These are phyloP conservation scores for Aspergillus novoparasiticus DNA, from an alignment of 2,329 filamentous ascomycete species.

Conservation along the genomic window DNA sequence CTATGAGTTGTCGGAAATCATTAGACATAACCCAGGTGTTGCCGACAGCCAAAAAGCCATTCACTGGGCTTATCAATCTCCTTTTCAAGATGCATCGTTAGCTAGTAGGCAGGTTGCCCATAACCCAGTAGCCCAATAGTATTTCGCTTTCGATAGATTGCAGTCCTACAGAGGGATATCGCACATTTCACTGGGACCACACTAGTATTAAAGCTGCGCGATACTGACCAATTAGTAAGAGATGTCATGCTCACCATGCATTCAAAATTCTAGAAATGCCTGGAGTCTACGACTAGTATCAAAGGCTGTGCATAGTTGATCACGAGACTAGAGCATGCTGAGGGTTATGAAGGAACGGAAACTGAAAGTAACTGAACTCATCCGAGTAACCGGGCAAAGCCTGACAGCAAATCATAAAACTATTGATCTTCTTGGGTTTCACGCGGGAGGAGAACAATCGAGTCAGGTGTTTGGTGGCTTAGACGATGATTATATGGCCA, in stretches of 20 bases:
- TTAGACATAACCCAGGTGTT: background rate
- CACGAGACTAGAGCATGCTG: background rate
- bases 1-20: background rate
- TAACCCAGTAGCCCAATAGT: background rate
- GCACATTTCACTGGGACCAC: background rate
- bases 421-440: background rate
- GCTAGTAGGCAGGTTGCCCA: background rate
- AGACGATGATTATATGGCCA: background rate
- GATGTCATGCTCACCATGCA: background rate
- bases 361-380: background rate
- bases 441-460: background rate
- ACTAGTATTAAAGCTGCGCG: background rate
- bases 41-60: background rate
- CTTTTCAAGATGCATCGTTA: background rate
- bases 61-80: background rate
- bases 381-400: background rate
- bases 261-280: background rate
- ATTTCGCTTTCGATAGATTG: background rate
- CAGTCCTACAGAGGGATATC: background rate
- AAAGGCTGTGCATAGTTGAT: background rate
- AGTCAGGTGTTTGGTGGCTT: background rate
- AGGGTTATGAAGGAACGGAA: background rate
- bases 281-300: background rate
- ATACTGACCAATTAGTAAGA: background rate
- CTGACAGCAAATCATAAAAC: background rate